Evolutionary conservation across 345 rosid genomes (phyloP).

Genomic region (Pistacia integerrima): DNA sequence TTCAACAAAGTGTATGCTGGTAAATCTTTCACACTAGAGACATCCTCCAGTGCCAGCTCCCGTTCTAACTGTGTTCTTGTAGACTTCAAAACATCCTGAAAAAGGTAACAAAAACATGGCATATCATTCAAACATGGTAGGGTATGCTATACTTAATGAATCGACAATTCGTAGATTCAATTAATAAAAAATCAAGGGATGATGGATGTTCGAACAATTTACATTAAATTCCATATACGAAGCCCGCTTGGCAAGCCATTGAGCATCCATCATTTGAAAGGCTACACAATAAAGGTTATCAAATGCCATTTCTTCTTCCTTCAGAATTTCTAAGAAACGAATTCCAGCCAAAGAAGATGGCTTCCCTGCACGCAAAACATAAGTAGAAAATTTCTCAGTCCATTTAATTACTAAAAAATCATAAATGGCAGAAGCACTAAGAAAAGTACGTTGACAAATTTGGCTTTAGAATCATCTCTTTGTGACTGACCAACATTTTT

Average conservation of each 20-base stretch:
- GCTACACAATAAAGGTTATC: slow-evolving; percentile 83
- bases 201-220: slow-evolving; percentile 17
- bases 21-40: slow-evolving; percentile 63
- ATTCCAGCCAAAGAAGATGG: slow-evolving; percentile 68
- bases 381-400: neutral
- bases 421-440: neutral
- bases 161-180: neutral
- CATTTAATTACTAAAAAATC: neutral
- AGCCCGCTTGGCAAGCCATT: slow-evolving; percentile 94
- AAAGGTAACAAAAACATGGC: neutral
- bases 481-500: neutral
- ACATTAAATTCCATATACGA: slow-evolving; percentile 95
- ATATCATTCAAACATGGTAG: neutral
- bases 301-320: slow-evolving; percentile 81
- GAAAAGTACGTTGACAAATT: neutral
- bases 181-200: neutral
- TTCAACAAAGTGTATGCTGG: slow-evolving; percentile 68
- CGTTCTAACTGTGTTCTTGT: slow-evolving; percentile 80
- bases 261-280: slow-evolving; percentile 89
- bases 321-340: slow-evolving; percentile 63
- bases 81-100: slow-evolving; percentile 85
- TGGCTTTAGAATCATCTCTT: neutral
- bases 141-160: too few species aligned
- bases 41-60: slow-evolving; percentile 70
- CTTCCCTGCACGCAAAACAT: slow-evolving; percentile 52